Percentiles rank a stretch among this genome's conserved stretches.
These are phyloP conservation scores for Emmonsiellopsis sp. DNA, from an alignment of 2,329 filamentous ascomycete genomes.

Conservation along the genomic window DNA sequence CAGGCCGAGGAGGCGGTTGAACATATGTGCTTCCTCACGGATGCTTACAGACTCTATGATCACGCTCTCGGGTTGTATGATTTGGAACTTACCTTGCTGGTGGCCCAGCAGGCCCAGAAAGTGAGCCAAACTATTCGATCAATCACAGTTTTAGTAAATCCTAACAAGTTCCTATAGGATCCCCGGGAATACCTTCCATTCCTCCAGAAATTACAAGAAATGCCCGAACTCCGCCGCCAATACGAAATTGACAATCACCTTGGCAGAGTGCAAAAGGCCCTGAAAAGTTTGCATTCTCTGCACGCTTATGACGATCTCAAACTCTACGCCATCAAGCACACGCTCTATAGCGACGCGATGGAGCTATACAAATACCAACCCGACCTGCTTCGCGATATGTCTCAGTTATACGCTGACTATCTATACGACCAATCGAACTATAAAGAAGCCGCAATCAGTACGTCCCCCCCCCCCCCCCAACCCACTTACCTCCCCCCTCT, in stretches of 20 bases:
- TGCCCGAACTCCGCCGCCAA: constrained; percentile 59
- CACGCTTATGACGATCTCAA: constrained; percentile 69
- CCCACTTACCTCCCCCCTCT: neutral
- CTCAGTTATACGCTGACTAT: constrained; percentile 66
- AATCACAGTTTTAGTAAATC: neutral
- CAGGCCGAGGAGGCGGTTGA: constrained; percentile 83
- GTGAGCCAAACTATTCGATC: constrained; percentile 20
- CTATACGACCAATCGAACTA: constrained; percentile 67
- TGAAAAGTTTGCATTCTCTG: constrained; percentile 64
- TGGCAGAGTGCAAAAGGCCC: constrained; percentile 63
- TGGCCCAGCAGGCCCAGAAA: constrained; percentile 92
- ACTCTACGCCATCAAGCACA: constrained; percentile 67
- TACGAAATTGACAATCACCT: constrained; percentile 89
- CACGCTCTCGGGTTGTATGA: constrained; percentile 85
- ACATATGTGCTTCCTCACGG: constrained; percentile 94
- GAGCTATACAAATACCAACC: constrained; percentile 75
- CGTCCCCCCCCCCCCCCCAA: constrained; percentile 6
- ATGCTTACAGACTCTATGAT: constrained; percentile 86
- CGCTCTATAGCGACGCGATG: constrained; percentile 68
- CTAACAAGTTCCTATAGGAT: constrained; percentile 40
- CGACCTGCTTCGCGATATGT: constrained; percentile 57
- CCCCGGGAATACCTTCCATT: constrained; percentile 93
- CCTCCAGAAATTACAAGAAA: constrained; percentile 72
- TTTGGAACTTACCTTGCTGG: constrained; percentile 75
- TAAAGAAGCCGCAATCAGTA: constrained; percentile 70